Evolutionary conservation across 345 rosid species (phyloP).

Genomic region (Noccaea caerulescens): DNA sequence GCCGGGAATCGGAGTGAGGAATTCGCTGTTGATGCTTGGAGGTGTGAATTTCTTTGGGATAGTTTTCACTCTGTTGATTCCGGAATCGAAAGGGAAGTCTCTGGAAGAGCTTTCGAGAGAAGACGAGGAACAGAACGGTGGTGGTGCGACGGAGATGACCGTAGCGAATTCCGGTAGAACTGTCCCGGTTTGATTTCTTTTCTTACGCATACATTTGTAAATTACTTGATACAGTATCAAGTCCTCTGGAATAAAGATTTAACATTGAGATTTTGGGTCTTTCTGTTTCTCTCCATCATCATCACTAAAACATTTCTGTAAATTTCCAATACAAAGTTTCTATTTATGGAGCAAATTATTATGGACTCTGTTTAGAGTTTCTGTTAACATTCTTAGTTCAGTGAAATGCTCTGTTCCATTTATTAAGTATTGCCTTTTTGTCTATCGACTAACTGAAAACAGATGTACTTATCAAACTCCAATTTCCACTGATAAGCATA

Average conservation of each 20-base stretch:
- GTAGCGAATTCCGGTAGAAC: conserved; percentile 13
- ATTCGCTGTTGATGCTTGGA: conserved; percentile 54
- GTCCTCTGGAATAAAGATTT: background rate
- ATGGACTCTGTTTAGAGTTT: no score
- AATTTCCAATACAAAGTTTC: no score
- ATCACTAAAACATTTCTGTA: no score
- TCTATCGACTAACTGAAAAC: background rate
- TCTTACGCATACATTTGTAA: background rate
- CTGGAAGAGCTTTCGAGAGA: conserved; percentile 72
- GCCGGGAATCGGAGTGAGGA: conserved; percentile 43
- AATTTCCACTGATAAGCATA: no score
- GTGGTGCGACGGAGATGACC: conserved; percentile 9
- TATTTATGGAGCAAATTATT: no score
- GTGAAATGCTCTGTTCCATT: no score
- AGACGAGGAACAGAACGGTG: conserved; percentile 42
- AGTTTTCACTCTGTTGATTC: conserved; percentile 64
- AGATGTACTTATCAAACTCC: no score
- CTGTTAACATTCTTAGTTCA: no score
- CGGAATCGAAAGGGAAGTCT: conserved; percentile 70
- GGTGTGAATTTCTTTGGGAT: conserved; percentile 62
- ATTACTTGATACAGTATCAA: background rate
- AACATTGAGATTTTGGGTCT: background rate
- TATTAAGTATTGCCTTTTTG: no score
- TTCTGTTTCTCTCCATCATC: background rate
- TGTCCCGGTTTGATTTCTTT: conserved; percentile 22